Evolutionary conservation across 306 rosid species (phyloP).

Genomic region (Inga oerstediana): DNA sequence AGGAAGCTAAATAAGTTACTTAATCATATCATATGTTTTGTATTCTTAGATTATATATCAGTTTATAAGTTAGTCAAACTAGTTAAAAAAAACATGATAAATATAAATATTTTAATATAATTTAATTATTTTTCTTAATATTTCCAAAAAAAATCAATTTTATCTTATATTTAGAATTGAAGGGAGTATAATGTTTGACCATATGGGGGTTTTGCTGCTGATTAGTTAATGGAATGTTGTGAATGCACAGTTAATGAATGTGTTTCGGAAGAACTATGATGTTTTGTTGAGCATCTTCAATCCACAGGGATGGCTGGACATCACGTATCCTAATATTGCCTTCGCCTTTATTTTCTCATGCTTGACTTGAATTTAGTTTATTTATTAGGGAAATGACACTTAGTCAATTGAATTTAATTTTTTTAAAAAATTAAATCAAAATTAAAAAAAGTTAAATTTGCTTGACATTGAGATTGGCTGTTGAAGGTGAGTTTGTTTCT

Average conservation of each 20-base stretch:
- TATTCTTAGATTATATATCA: too few species aligned
- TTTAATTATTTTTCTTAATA: too few species aligned
- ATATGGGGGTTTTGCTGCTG: background rate
- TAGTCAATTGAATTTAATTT: too few species aligned
- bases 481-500: slow-evolving; percentile 35
- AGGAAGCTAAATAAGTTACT: too few species aligned
- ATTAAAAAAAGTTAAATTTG: background rate
- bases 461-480: background rate
- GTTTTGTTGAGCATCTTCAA: slow-evolving; percentile 82
- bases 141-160: too few species aligned
- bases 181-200: background rate
- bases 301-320: slow-evolving; percentile 95
- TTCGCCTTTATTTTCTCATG: background rate
- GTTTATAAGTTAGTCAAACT: too few species aligned
- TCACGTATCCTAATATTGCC: slow-evolving; percentile 73
- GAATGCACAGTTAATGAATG: slow-evolving; percentile 68
- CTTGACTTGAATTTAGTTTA: background rate
- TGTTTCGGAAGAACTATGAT: slow-evolving; percentile 75
- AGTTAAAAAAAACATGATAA: too few species aligned
- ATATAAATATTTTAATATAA: too few species aligned
- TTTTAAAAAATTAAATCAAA: too few species aligned
- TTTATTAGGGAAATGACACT: background rate
- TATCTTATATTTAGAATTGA: too few species aligned
- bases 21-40: too few species aligned
- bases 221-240: background rate